Evolutionary conservation across 2,329 filamentous ascomycete genomes (phyloP), one percentile per base, ranked within the genome.

Genomic region (Cercospora citrullina): DNA sequence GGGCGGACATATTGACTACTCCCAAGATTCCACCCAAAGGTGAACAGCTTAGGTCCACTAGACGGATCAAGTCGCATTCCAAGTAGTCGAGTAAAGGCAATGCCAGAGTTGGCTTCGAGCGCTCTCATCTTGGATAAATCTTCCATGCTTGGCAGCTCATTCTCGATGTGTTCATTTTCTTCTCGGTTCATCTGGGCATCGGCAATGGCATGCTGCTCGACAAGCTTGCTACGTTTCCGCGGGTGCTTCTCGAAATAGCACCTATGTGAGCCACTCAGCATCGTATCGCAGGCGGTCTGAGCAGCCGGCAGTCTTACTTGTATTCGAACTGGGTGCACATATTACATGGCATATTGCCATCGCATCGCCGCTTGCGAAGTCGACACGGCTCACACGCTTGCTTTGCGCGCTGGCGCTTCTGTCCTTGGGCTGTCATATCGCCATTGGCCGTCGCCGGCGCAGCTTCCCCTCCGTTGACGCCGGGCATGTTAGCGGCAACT

Each of bases 11-110:
- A 74, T 0, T 72, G 68, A 4, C 74, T 73, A 65, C 75, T 71
- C 55, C 77, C 80, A 14, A 82, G 75, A 72, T 88, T 87, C 86
- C 86, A 88, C 0, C 83, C 85, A 72, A 88, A 87, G 0, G 85
- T 81, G 70, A 86, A 84, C 64, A 87, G 78, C 58, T 84, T 80
- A 0, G 86, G 85, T 1, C 84, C 84, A 71, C 82, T 83, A 4
- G 81, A 81, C 0, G 85, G 83, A 72, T 88, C 85, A 21, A 87
- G 79, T 53, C 82, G 81, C 53, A 86, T 78, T 0, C 83, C 86
- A 39, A 88, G 76, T 23, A 82, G 80, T 64, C 85, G 78, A 8
- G 87, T 81, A 73, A 88, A 88, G 0, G 85, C 85, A 0, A 86
- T 84, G 0, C 85, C 85, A 0, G 85, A 87, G 68, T 88, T 87